Conservation (phyloP, 805 yeast species). For the Zygosaccharomyces pseudorouxii region DNA sequence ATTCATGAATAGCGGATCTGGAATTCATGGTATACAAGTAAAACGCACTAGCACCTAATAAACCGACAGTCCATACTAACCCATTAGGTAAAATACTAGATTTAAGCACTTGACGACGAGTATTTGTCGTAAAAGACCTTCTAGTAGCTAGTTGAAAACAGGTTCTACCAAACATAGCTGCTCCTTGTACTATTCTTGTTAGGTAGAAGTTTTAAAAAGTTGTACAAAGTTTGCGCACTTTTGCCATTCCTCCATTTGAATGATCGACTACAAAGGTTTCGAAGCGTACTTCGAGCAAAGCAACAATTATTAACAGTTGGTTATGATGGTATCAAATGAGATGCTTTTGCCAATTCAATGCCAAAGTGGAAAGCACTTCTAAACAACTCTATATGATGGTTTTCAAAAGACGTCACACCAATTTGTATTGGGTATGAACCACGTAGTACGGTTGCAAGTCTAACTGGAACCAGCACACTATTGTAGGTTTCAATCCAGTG, state of each 20-base stretch:
- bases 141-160: constrained; percentile 9
- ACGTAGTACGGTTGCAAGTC: too few relatives aligned
- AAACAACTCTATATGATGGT: too few relatives aligned
- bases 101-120: constrained; percentile 13
- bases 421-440: too few relatives aligned
- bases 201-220: background rate
- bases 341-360: too few relatives aligned
- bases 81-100: constrained; percentile 19
- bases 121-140: constrained; percentile 9
- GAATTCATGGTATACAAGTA: constrained; percentile 63
- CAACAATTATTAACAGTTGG: background rate
- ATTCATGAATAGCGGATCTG: constrained; percentile 77
- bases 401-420: too few relatives aligned
- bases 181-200: constrained; percentile 1
- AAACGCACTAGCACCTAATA: constrained; percentile 39
- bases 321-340: background rate
- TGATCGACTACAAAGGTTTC: background rate
- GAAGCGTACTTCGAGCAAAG: background rate
- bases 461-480: too few relatives aligned
- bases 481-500: too few relatives aligned
- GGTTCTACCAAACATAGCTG: constrained; percentile 12
- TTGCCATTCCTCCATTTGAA: background rate
- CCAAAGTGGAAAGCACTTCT: too few relatives aligned
- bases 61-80: constrained; percentile 23
- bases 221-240: constrained; percentile 1